A percentile compares a stretch with the other conserved stretches of the same genome.
These are phyloP conservation scores for Cryptococcus sp. DNA, from an alignment of 1,284 basidiomycete species.

Conservation along the genomic window DNA sequence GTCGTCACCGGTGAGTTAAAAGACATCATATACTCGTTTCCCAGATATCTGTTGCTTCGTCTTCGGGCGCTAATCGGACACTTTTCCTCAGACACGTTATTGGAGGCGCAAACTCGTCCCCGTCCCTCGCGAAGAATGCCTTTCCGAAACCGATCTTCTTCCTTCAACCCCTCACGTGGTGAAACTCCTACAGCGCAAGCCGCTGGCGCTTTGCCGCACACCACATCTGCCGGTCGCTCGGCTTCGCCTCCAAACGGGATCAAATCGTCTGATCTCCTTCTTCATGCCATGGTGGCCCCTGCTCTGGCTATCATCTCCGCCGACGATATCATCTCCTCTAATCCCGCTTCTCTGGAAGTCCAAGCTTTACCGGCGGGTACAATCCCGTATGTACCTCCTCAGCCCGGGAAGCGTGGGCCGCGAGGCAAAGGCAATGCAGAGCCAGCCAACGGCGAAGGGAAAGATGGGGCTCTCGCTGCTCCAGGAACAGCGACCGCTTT, in stretches of 20 bases:
- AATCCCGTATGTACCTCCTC: conserved; percentile 21
- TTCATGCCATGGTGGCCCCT: conserved; percentile 42
- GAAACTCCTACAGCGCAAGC: conserved; percentile 9
- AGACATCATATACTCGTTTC: not conserved
- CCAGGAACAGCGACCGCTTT: conserved; percentile 43
- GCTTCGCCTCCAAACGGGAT: conserved; percentile 20
- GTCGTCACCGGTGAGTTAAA: conserved; percentile 52
- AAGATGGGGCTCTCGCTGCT: conserved; percentile 30
- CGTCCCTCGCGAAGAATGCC: conserved; percentile 39
- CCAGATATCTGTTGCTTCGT: not conserved
- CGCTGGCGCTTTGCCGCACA: not conserved
- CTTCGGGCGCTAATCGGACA: too few relatives aligned
- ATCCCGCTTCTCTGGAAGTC: conserved; percentile 46
- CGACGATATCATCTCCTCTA: conserved; percentile 48
- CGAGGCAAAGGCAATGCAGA: conserved; percentile 31
- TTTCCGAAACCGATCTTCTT: conserved; percentile 27
- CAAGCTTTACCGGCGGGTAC: conserved; percentile 35
- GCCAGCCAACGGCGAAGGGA: conserved; percentile 24
- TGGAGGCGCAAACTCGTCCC: conserved; percentile 45
- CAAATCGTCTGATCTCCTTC: conserved; percentile 40
- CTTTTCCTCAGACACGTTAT: conserved; percentile 36
- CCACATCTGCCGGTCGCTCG: not conserved
- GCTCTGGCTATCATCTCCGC: conserved; percentile 41
- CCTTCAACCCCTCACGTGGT: conserved; percentile 14
- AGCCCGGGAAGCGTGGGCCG: conserved; percentile 44